Evolutionary conservation across 2,329 filamentous ascomycete species (phyloP), one percentile per base, ranked within the genome.

Genomic region (Beauveria sp.): DNA sequence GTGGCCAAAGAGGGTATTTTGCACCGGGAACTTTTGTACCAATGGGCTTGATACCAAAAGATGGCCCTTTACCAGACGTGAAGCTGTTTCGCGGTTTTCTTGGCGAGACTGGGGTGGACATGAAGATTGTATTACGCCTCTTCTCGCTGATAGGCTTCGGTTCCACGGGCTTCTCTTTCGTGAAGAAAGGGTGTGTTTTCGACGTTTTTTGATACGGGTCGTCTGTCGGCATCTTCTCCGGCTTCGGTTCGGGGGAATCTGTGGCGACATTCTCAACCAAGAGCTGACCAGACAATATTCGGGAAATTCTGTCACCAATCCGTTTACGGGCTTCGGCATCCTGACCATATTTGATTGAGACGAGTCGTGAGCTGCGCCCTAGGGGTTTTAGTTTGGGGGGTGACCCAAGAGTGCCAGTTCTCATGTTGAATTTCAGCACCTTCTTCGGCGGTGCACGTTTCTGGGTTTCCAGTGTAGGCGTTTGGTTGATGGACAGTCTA

Each of bases 1-100:
- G 81, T 43, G 90, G 90, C 87, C 90, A 95, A n/a, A 84, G 78
- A 3, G 90, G 83, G 59, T 89, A 79, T 64, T 78, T 76, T 9
- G 86, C 79, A 2, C 88, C 89, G 0, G 86, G 84, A n/a, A 88
- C 78, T 67, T 84, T 90, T 5, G 84, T 68, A 0, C 75, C 77
- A 3, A 71, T 67, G 5, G 77, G 75, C 60, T 74, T 79, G 28
- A 72, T 67, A 3, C 81, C 79, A 63, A 82, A 79, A 14, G 75
- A 73, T 0, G 78, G 74, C 18, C 74, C 62, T 22, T 72, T 73
- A 16, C 67, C 71, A 3, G 72, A 63, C 0, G 67, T 60, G 2
- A 72, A 71, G 2, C 65, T 55, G 9, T 69, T 66, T 9, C 74
- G 75, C 34, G 67, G 58, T 55, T 76, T 79, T 56, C 72, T 79